Conservation (phyloP, 345 rosid species). For the Syzygium oleosum region DNA sequence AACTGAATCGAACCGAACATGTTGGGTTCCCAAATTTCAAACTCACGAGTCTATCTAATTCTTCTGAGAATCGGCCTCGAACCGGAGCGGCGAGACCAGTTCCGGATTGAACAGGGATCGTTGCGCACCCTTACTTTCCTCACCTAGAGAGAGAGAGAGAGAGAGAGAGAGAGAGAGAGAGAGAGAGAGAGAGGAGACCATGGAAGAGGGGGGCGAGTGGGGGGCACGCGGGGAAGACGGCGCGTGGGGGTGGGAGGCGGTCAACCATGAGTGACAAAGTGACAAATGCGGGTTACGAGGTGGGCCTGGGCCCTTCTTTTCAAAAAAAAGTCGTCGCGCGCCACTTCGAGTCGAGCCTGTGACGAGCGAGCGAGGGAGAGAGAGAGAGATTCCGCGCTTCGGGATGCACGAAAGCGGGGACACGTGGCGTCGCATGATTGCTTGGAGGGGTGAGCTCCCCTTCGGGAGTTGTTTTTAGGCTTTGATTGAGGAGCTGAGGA, state of each 20-base stretch:
- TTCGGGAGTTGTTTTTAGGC: background rate
- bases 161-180: background rate
- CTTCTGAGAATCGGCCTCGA: fast-evolving
- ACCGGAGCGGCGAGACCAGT: background rate
- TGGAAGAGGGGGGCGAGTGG: background rate
- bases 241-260: slow-evolving; percentile 3
- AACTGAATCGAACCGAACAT: fast-evolving
- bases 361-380: background rate
- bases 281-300: background rate
- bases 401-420: background rate
- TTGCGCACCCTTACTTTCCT: background rate
- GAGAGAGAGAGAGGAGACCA: background rate
- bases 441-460: background rate
- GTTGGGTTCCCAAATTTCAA: background rate
- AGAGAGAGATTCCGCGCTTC: background rate
- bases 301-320: slow-evolving; percentile 3
- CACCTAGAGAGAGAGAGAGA: background rate
- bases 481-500: background rate
- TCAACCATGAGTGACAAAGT: slow-evolving; percentile 26
- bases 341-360: background rate
- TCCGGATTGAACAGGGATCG: background rate
- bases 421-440: background rate
- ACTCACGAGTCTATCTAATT: background rate
- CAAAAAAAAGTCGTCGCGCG: background rate
- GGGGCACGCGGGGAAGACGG: background rate